A percentile compares a stretch with the other conserved stretches of the same genome.
phyloP scores from a whole-genome alignment of 441 rosid species.

The Syzygium malaccense region DNA sequence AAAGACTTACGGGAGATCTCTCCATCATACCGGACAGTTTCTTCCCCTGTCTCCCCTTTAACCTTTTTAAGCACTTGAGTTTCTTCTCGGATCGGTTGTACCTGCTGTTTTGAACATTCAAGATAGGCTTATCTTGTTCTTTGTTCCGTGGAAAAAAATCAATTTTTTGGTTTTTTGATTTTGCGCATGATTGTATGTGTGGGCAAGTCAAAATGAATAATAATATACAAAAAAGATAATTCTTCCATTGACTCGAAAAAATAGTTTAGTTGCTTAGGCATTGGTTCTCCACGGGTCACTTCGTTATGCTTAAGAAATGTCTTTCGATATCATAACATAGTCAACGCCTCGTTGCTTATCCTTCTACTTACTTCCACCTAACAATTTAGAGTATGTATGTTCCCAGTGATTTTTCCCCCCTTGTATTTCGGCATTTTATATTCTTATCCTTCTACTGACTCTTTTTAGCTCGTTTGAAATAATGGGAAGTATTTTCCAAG shows the following conservation, averaged over 20 bases:
- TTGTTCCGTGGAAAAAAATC: neutral
- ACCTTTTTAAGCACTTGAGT: too few species aligned
- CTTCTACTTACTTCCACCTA: neutral
- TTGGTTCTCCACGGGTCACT: neutral
- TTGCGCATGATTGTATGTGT: neutral
- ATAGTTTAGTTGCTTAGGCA: neutral
- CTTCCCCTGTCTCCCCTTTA: too few species aligned
- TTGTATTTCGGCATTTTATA: too few species aligned
- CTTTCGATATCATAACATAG: neutral
- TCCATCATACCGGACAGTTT: too few species aligned
- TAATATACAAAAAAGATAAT: neutral
- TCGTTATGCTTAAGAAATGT: neutral
- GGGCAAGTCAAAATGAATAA: neutral
- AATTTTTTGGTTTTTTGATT: neutral
- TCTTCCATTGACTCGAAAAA: neutral
- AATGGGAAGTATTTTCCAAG: too few species aligned
- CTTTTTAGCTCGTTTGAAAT: too few species aligned
- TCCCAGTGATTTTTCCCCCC: too few species aligned
- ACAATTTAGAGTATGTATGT: neutral
- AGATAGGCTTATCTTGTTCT: neutral
- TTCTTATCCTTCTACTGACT: too few species aligned
- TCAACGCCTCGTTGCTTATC: neutral
- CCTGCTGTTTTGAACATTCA: neutral
- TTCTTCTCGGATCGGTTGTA: neutral
- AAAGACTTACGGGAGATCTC: too few species aligned